Base-by-base conservation (phyloP, 1,284 basidiomycete genomes). In the Heterobasidion occidentale region DNA sequence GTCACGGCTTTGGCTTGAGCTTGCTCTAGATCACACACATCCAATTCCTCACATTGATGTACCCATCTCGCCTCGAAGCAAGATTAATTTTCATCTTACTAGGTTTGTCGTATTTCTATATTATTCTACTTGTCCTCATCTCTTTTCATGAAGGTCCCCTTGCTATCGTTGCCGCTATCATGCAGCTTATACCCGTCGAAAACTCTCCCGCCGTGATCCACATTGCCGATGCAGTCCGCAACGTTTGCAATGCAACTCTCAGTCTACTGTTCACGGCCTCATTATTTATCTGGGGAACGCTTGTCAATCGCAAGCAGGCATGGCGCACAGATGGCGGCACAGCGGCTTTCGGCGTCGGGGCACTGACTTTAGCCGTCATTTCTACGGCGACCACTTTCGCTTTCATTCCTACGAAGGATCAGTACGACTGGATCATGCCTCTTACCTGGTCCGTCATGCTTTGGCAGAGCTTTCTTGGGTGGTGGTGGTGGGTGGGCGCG, bases 401-500 rank as follows among this genome's bases (percentile, higher is more conserved):
- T 11, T 92, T 93, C 64, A 89, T 97, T 38, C 86, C 85, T 7
- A 74, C 79, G 53, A 85, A 89, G 65, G 88, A 92, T 60, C 83
- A 91, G 61, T 90, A 91, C 62, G 76, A 84, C 11, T 97, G 94
- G 94, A 77, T 96, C 59, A 89, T 90, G 2, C 80, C 84, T 36
- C 76, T 96, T 51, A 84, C 92, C 70, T 94, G 90, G 83, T 86
- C 89, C 3, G 84, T 94, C 46, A 82, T 95, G 11, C 80, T 96
- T 15, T 96, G 93, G 93, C 94, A 97, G 75, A 91, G 84, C 70
- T 92, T 92, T 66, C 69, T 92, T 34, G 92, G 91, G 0, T 96
- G 92, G 90, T 95, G 93, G 93, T 95, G 93, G 93, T 98, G 94
- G 94, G 93, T 95, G 19, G 94, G 94, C 15, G 87, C 91, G 1